Percentiles rank a stretch among this genome's conserved stretches.
These are phyloP conservation scores for Fagopyrum esculentum DNA, from an alignment of 148 eudicot genomes.

Conservation along the genomic window DNA sequence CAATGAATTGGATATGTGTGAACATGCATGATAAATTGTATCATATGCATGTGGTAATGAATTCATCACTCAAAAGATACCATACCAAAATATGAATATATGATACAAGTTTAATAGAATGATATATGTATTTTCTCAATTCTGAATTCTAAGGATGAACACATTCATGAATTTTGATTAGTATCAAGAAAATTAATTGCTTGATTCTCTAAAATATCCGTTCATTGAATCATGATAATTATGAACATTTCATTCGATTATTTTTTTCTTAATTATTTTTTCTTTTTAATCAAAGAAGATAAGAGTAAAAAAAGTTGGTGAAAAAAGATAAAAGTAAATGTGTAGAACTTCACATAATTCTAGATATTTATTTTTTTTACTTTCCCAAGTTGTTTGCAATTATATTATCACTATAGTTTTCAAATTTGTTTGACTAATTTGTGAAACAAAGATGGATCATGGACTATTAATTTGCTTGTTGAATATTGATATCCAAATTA, in stretches of 20 bases:
- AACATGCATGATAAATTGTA: not conserved
- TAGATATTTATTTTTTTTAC: not conserved
- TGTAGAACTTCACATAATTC: constrained; percentile 2
- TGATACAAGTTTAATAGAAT: not conserved
- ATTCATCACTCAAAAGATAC: not conserved
- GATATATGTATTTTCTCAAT: not conserved
- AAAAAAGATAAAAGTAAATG: not conserved
- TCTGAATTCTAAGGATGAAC: not conserved
- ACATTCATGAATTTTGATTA: not conserved
- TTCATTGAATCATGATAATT: constrained; percentile 1
- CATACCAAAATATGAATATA: not conserved
- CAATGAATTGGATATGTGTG: not conserved
- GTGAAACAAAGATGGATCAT: not conserved
- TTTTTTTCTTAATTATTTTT: not conserved
- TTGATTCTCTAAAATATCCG: not conserved
- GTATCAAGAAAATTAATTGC: not conserved
- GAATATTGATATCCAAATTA: not conserved
- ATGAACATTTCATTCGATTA: not conserved
- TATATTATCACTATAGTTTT: not conserved
- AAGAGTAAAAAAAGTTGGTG: not conserved
- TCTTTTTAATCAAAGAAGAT: not conserved
- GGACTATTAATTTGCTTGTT: not conserved
- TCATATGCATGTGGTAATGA: too few relatives aligned
- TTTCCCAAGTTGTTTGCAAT: not conserved
- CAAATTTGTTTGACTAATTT: not conserved